Base-by-base conservation (phyloP, 345 rosid genomes). In the Pugionium dolabratum region DNA sequence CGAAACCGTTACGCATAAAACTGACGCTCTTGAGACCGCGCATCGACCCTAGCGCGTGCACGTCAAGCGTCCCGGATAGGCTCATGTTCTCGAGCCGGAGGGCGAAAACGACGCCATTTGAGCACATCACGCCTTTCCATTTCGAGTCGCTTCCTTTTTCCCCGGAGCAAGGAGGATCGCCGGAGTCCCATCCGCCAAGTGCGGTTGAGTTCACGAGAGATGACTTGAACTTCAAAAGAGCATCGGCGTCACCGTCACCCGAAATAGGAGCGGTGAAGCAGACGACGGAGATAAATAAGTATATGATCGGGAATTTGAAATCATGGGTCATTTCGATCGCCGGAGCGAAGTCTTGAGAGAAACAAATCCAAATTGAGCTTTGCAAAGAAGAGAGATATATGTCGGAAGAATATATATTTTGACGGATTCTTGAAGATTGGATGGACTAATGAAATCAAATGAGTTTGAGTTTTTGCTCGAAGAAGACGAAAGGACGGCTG, bases 111-210 rank as follows among this genome's bases (percentile, higher is more conserved):
- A 11, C 1, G 7, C 86, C 80, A 7, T 76, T 62, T 0, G 11
- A 35, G 72, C 98, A 92, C 25, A 49, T 65, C 34, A 92, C 55
- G 3, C 95, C 98, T 0, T 37, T 59, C 98, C 97, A 92, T 4
- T 48, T 67, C 0, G 77, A 27, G 8, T 30, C 2, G 41, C 58
- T 35, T 26, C 71, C 74, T 54, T 34, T 67, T 4, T 11, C 25
- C 0, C 34, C 62, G 72, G 84, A 81, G 2, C 90, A 88, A 40
- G 69, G 62, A 0, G 69, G 34, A 0, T 53, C 66, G 2, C 80
- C 9, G 1, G 10, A 44, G n/a, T 52, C 34, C 96, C 98, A 89
- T 35, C 62, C 53, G 8, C 7, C 4, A 2, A 92, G 73, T 0
- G 18, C 34, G 2, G 70, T 36, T 40, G 53, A 32, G 37, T 80